Base-by-base conservation (phyloP, 345 rosid genomes). In the Populus nigra region DNA sequence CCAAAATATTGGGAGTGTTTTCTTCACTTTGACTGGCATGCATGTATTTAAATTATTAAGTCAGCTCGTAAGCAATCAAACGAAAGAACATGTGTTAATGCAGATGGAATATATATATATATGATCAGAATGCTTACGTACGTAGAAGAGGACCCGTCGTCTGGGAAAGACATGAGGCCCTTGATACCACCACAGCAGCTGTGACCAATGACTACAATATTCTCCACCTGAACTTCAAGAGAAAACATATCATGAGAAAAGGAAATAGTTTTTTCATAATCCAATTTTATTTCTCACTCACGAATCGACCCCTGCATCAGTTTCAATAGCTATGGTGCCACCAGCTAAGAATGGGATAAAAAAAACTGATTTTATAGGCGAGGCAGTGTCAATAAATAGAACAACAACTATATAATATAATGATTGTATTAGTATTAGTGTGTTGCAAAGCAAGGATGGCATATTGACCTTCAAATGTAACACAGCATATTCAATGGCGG, bases 181-280 rank as follows among this genome's bases (percentile, higher is more conserved):
- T 91, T 91, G 71, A 94, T 96, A 62, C 99, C 99, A 41, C 99
- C 99, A 78, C 99, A 96, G 72, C 95, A 83, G 77, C 99, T 96
- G 73, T 96, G 99, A 8, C 99, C 99, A 75, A 96, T 91, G 63
- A 96, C 95, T 50, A 94, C 80, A 73, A 96, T 87, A 69, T 89
- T 83, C 90, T 91, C 95, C 89, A 96, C 99, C 99, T 95, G 81
- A 33, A 17, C n/a, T 73, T 50, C 63, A 17, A 50, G 62, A 65
- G 17, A 50, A 25, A 75, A 43, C 16, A 35, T 18, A 31, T 31
- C 0, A 39, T 8, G 33, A 45, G 8, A 41, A 11, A 55, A 7
- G 3, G 2, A 3, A 2, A 2, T n/a, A 23, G 22, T 23, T 8
- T 2, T 61, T 4, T 27, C 65, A 17, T 20, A 59, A 15, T 22